Evolutionary conservation across 208 protist genomes (phyloP), one percentile per base, ranked within the genome.

Genomic region (Crithidia brevicula): DNA sequence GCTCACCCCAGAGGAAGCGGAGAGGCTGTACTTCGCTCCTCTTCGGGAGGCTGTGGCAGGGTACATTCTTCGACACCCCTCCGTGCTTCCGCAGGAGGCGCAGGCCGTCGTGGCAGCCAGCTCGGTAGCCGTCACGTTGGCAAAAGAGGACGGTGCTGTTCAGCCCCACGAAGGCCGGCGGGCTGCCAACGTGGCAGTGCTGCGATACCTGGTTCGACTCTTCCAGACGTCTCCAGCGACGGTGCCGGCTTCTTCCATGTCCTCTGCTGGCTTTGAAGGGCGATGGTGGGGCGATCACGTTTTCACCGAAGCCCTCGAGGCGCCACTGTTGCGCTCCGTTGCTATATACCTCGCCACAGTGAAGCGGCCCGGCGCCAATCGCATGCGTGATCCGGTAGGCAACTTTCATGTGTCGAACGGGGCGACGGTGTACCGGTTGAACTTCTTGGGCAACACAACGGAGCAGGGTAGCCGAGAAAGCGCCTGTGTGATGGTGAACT

Each of bases 361-460:
- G 34, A 93, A 94, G 74, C 72, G 80, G 43, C 16, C 23, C n/a
- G 42, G 66, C 47, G 70, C 74, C 27, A 57, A 57, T 27, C 85
- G 81, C 52, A 85, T 91, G 33, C 67, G 85, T 20, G 91, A 96
- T 65, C 82, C 86, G 11, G 91, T 96, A 15, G 91, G 77, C 33
- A 96, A 96, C 67, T 96, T 96, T 60, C 91, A 96, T 72, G 69
- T 96, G 42, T 83, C 79, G 15, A 96, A 96, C 59, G 91, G 91
- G n/a, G 91, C 91, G 30, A 87, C 72, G 11, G 76, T 94, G 43
- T 81, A 81, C 51, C 77, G 85, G 27, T 60, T 96, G 27, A 96
- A 96, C 58, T 93, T 68, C 43, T 72, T 93, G 18, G 88, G 63
- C 28, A 93, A 96, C 74, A 74, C 78, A 5, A 86, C 82, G n/a